These are phyloP conservation scores for Aquilaria agallochum DNA, from an alignment of 441 rosid genomes.

Conservation along the genomic window DNA sequence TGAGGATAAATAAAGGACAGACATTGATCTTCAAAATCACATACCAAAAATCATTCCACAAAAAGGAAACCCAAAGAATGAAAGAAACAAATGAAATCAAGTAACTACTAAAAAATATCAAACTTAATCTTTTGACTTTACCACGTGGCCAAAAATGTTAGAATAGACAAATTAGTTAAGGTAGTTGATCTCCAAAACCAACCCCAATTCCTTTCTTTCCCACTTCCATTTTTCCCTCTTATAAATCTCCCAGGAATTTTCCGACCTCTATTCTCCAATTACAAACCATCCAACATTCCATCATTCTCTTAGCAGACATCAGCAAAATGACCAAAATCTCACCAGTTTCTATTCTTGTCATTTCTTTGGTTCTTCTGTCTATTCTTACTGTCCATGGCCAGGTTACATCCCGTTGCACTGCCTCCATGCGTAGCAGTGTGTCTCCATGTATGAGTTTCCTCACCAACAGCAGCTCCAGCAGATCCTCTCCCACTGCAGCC, in stretches of 20 bases:
- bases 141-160: no score
- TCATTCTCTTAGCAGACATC: not conserved
- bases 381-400: conserved; percentile 37
- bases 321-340: not conserved
- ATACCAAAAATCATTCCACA: no score
- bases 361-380: conserved; percentile 13
- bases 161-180: conserved; percentile 27
- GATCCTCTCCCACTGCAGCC: conserved; percentile 49
- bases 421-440: conserved; percentile 44
- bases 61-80: no score
- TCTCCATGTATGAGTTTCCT: conserved; percentile 68
- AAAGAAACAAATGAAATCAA: no score
- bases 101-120: no score
- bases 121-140: no score
- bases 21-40: no score
- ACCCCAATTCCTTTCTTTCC: conserved; percentile 24
- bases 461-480: conserved; percentile 56
- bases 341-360: conserved; percentile 12
- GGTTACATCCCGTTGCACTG: conserved; percentile 44
- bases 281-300: conserved; percentile 2
- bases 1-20: no score
- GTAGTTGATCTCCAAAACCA: conserved; percentile 67
- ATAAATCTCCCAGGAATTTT: conserved; percentile 19
- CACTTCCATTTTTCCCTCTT: not conserved
- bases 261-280: conserved; percentile 6